phyloP scores from a whole-genome alignment of 495 filamentous ascomycete genomes.

The Aspergillus ellipticus region DNA sequence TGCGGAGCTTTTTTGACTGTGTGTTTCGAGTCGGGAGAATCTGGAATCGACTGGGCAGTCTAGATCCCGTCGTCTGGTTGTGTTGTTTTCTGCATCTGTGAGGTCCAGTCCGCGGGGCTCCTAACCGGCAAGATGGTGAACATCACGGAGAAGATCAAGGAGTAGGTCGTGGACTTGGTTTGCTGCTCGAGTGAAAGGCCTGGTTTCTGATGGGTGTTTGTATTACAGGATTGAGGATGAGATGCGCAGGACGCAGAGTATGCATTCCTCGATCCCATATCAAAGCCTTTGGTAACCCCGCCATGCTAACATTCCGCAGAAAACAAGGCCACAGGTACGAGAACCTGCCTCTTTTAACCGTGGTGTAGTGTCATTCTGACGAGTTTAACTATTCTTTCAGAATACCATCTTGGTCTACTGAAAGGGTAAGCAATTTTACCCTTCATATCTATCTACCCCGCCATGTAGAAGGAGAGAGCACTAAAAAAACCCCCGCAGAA shows the following conservation, averaged over 20 bases:
- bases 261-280: slow-evolving; percentile 17
- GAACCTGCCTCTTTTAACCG: not conserved
- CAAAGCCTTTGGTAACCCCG: slow-evolving; percentile 21
- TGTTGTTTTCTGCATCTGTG: not conserved
- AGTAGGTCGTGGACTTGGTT: slow-evolving; percentile 51
- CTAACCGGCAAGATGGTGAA: slow-evolving; percentile 84
- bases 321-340: slow-evolving; percentile 95
- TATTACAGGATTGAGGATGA: slow-evolving; percentile 91
- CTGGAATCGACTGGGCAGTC: not conserved
- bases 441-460: not conserved
- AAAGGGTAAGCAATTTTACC: slow-evolving; percentile 66
- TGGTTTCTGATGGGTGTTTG: slow-evolving; percentile 10
- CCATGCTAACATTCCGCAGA: slow-evolving; percentile 58
- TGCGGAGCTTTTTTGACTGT: not conserved
- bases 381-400: slow-evolving; percentile 44
- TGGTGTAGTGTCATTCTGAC: not conserved
- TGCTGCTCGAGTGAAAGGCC: no score
- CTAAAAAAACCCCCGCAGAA: slow-evolving; percentile 55
- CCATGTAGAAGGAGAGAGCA: slow-evolving; percentile 8
- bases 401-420: slow-evolving; percentile 96
- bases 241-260: slow-evolving; percentile 98
- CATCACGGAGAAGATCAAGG: slow-evolving; percentile 99
- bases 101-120: slow-evolving; percentile 27
- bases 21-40: not conserved
- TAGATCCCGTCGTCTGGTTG: not conserved